Conservation (phyloP, 305 asterid genomes). For the Fraxinus velutina region DNA sequence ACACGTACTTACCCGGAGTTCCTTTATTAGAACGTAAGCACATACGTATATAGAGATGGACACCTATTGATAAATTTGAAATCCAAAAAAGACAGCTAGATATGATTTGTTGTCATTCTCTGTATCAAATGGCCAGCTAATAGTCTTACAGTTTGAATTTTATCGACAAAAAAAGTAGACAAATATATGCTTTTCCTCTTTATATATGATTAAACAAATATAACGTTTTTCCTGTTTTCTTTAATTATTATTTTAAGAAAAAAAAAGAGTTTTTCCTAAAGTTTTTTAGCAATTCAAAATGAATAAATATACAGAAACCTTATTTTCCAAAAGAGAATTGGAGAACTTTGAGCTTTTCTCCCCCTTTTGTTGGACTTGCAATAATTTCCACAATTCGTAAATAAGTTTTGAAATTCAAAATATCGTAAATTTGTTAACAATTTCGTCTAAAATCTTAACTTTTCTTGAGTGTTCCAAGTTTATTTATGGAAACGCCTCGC, state of each 20-base stretch:
- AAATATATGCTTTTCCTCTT: background rate
- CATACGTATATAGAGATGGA: background rate
- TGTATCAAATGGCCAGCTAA: background rate
- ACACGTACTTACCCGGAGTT: background rate
- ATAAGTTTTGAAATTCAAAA: background rate
- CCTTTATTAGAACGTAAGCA: background rate
- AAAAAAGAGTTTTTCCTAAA: background rate
- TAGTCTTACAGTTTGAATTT: background rate
- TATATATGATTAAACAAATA: background rate
- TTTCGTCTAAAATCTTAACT: background rate
- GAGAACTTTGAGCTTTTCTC: background rate
- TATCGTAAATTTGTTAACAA: background rate
- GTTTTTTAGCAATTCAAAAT: background rate
- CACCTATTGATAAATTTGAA: background rate
- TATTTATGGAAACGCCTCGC: background rate
- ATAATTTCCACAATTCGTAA: background rate
- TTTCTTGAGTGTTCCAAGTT: background rate
- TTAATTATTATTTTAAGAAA: background rate
- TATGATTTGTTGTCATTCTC: background rate
- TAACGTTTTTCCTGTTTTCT: background rate
- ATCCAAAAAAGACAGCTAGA: background rate
- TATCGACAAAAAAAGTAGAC: background rate
- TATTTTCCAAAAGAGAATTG: background rate
- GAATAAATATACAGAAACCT: background rate
- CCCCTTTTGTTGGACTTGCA: background rate